Percentiles rank a stretch among this genome's conserved stretches.
These are phyloP conservation scores for Pythium brassicae DNA, from an alignment of 352 stramenopile species.

Conservation along the genomic window DNA sequence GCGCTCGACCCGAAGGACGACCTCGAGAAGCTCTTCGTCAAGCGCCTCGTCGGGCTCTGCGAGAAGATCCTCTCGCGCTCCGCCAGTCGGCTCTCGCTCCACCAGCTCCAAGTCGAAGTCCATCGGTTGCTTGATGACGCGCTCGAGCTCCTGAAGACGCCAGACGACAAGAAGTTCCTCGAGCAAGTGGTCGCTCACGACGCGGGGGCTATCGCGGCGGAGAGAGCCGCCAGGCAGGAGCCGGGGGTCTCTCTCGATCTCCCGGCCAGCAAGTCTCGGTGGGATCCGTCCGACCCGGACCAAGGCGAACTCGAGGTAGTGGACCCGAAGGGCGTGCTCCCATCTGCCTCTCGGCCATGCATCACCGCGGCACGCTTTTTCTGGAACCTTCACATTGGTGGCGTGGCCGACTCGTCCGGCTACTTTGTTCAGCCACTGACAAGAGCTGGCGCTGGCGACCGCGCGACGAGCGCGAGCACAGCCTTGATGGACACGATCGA, in stretches of 20 bases:
- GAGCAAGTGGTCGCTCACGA: constrained; percentile 4
- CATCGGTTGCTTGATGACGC: constrained; percentile 23
- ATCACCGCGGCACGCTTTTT: constrained; percentile 30
- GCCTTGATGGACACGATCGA: constrained; percentile 29
- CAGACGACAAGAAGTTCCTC: constrained; percentile 12
- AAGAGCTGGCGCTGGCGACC: constrained; percentile 8
- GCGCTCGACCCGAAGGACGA: constrained; percentile 25
- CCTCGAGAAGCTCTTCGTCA: constrained; percentile 27
- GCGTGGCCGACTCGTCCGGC: neutral
- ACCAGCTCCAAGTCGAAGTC: constrained; percentile 15
- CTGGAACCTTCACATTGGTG: constrained; percentile 55
- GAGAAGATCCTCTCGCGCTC: constrained; percentile 30
- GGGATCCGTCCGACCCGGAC: neutral
- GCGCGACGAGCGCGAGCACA: constrained; percentile 19
- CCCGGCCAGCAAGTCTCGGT: neutral
- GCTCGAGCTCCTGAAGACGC: constrained; percentile 19
- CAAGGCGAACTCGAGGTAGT: neutral
- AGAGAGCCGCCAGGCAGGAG: neutral
- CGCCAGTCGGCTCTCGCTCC: constrained; percentile 19
- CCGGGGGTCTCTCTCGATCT: neutral
- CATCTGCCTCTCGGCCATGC: neutral
- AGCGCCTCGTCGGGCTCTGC: constrained; percentile 21
- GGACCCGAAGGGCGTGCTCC: neutral
- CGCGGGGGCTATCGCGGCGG: neutral
- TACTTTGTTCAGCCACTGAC: constrained; percentile 3